Evolutionary conservation across 1,139 yeast genomes (phyloP).

Genomic region (Taiozyma sp.): DNA sequence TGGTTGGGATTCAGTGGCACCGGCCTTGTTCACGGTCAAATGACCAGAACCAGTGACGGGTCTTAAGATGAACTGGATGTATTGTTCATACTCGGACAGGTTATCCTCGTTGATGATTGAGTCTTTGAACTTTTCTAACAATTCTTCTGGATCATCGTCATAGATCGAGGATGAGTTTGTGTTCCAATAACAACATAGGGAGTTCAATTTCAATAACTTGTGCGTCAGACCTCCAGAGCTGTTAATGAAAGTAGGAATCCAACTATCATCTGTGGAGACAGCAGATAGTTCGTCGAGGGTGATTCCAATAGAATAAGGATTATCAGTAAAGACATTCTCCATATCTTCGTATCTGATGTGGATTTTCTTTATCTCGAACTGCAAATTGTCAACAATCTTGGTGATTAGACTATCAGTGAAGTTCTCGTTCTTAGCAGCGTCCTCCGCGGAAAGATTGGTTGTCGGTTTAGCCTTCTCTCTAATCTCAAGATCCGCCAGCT

Average conservation of each 20-base stretch:
- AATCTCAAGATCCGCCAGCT: conserved; percentile 64
- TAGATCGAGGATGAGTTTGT: conserved; percentile 53
- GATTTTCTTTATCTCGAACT: conserved; percentile 86
- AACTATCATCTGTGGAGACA: conserved; percentile 76
- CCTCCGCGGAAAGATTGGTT: conserved; percentile 36
- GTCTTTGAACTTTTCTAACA: conserved; percentile 38
- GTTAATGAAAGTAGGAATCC: conserved; percentile 84
- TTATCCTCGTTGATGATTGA: conserved; percentile 30
- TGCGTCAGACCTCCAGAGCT: conserved; percentile 63
- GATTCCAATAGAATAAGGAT: conserved; percentile 79
- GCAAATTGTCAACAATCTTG: conserved; percentile 88
- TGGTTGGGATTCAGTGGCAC: conserved; percentile 64
- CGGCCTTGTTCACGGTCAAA: conserved; percentile 71
- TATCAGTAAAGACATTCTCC: conserved; percentile 47
- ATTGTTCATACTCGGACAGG: conserved; percentile 20
- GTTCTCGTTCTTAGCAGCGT: conserved; percentile 55
- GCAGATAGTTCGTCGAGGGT: conserved; percentile 87
- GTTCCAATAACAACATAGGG: conserved; percentile 82
- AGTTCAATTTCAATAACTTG: conserved; percentile 70
- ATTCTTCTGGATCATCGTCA: conserved; percentile 37
- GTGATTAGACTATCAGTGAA: conserved; percentile 86
- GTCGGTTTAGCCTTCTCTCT: conserved; percentile 37
- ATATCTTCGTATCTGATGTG: conserved; percentile 90
- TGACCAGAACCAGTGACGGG: conserved; percentile 92
- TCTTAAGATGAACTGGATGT: conserved; percentile 62